A percentile compares a stretch with the other conserved stretches of the same genome.
phyloP scores from a whole-genome alignment of 495 filamentous ascomycete species.

The Xylaria castorea region DNA sequence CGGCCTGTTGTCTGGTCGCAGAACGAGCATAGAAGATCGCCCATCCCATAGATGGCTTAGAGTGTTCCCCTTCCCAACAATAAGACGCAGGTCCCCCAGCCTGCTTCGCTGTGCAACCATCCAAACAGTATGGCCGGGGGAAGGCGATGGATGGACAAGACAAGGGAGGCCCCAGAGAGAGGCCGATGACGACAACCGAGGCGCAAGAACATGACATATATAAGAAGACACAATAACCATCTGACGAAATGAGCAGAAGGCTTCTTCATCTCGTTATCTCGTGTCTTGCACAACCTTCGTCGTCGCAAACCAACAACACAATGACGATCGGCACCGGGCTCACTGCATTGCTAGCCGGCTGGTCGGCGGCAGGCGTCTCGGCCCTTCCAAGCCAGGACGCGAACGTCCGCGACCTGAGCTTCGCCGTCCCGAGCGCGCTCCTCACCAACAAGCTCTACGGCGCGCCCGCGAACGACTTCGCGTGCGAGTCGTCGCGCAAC shows the following conservation, averaged over 20 bases:
- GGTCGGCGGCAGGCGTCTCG: slow-evolving; percentile 4
- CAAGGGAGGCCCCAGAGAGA: slow-evolving; percentile 8
- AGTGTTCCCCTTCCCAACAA: slow-evolving; percentile 2
- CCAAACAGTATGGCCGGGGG: background rate
- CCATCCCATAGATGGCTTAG: slow-evolving; percentile 19
- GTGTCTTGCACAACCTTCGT: background rate
- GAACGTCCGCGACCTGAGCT: slow-evolving; percentile 13
- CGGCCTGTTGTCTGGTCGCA: background rate
- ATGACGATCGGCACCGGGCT: slow-evolving; percentile 2
- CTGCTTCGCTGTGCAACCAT: background rate
- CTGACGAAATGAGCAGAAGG: background rate
- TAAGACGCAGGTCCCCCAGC: slow-evolving; percentile 1
- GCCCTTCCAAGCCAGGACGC: slow-evolving; percentile 12
- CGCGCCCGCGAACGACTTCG: slow-evolving; percentile 40
- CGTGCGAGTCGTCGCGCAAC: slow-evolving; percentile 46
- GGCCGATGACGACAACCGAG: slow-evolving; percentile 4
- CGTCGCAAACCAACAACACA: slow-evolving; percentile 4
- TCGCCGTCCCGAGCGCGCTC: slow-evolving; percentile 30
- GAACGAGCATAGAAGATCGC: slow-evolving; percentile 8
- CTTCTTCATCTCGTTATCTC: background rate
- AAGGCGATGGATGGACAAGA: background rate
- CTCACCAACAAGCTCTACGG: slow-evolving; percentile 34
- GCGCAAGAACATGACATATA: slow-evolving; percentile 5
- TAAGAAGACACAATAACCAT: background rate
- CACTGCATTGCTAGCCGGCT: slow-evolving; percentile 10